Evolutionary conservation across 495 filamentous ascomycete species (phyloP).

Genomic region (Penicillium pulvis): DNA sequence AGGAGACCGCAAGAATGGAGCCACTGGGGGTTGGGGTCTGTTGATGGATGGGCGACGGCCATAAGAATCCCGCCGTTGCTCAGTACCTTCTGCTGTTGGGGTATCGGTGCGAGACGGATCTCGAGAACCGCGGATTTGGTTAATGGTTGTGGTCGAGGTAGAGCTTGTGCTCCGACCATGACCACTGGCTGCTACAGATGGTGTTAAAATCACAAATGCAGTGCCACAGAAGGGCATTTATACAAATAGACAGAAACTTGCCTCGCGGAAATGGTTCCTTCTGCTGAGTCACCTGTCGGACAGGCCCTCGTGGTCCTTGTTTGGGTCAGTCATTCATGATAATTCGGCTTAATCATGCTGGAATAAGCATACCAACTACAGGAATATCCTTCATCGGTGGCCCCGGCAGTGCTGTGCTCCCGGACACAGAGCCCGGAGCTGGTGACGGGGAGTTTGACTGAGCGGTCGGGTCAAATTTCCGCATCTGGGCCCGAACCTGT

Average conservation of each 20-base stretch:
- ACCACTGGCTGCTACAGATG: conserved; percentile 19
- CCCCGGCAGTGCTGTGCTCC: conserved; percentile 52
- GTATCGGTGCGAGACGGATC: conserved; percentile 49
- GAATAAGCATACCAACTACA: conserved; percentile 50
- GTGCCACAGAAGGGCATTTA: not conserved
- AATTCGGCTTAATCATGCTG: not conserved
- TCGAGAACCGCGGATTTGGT: conserved; percentile 33
- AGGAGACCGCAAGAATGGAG: conserved; percentile 34
- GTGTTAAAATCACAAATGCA: conserved; percentile 5
- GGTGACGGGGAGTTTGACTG: conserved; percentile 49
- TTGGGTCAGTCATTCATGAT: not conserved
- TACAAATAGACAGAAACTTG: conserved; percentile 23
- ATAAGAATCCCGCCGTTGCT: conserved; percentile 40
- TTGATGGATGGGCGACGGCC: conserved; percentile 31
- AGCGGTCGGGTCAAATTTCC: conserved; percentile 60
- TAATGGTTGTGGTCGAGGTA: conserved; percentile 52
- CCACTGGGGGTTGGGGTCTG: conserved; percentile 28
- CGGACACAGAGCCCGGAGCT: conserved; percentile 51
- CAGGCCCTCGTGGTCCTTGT: conserved; percentile 55
- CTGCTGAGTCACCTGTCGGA: conserved; percentile 61
- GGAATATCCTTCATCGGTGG: conserved; percentile 60
- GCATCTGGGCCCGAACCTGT: conserved; percentile 88
- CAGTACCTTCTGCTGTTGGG: conserved; percentile 41
- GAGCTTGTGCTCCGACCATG: conserved; percentile 55
- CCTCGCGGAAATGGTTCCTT: conserved; percentile 60